Base-by-base conservation (phyloP, 2,329 filamentous ascomycete genomes). In the Hypoxylon rubiginosum region DNA sequence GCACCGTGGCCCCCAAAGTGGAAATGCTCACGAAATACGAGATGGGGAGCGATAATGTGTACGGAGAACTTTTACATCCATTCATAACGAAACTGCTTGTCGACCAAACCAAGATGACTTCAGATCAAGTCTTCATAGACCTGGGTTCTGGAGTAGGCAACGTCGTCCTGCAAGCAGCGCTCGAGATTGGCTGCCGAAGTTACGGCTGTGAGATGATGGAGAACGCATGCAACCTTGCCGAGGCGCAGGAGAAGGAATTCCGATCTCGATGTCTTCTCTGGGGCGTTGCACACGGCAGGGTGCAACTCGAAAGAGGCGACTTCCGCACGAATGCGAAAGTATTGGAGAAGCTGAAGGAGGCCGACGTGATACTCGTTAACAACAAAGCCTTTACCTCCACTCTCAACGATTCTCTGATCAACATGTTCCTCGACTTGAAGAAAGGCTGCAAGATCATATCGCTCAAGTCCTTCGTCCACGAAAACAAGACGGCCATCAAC, bases 201-300 rank as follows among this genome's bases (percentile, higher is more conserved):
- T 97, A 94, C 91, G 96, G 96, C 28, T 97, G 95, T 74, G 96
- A 99, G 79, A 93, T 97, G 85, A 97, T 97, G 93, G 86, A 91
- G 62, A 97, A 96, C 66, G 93, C 94, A 1, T 94, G 91, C 81
- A 89, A 90, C 60, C 86, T 97, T 32, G 96, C 93, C 7, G 88
- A 91, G 26, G 85, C 90, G 26, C 96, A 98, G 79, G 86, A 91
- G 70, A 85, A 86, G 36, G 96, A 99, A 78, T 97, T 99, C 73
- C 84, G 85, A 62, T 89, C 92, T n/a, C 88, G 96, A 36, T 95
- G 93, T 73, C 89, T 90, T 52, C 88, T 97, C 21, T 99, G 96
- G 96, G 95, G 95, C 10, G 84, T 99, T 62, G 85, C 87, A 17
- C 88, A 92, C 1, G 96, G 96, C 66, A 84, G 87, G 64, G 92